Evolutionary conservation across 495 filamentous ascomycete species (phyloP), one percentile per base, ranked within the genome.

Genomic region (Daldinia vernicosa): DNA sequence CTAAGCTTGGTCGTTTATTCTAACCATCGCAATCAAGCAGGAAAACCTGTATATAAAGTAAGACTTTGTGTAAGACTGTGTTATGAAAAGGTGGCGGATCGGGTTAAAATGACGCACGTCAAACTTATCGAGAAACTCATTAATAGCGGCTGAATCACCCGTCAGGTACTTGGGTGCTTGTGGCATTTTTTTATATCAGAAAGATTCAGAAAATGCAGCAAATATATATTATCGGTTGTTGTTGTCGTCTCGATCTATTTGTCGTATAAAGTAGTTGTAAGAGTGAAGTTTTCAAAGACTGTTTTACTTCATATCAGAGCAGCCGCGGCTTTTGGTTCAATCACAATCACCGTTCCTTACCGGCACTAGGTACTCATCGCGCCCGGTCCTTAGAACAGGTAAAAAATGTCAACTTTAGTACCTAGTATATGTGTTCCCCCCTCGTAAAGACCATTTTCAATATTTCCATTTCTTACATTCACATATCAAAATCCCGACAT

Each of bases 1-100:
- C 2, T 4, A 11, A 22, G 9, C 60, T 15, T 32, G 8, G 15
- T 27, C 19, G n/a, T 11, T 60, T n/a, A 43, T 17, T 50, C 86
- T 68, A 81, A 97, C 95, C 95, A 88, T 99, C 95, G 80, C 95
- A 99, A 77, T 99, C 95, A 72, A 99, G 93, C 7, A 99, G 83
- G 76, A 99, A 98, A 30, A 92, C 88, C 95, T 98, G 73, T 55
- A 27, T 14, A 26, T 8, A 57, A 28, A 69, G 33, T 66, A 56
- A 60, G 64, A 65, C 35, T 55, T 24, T 35, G 28, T 11, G 6
- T 56, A 52, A 60, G 64, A 65, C 30, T 35, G 24, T 11, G 6
- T 56, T 11, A n/a, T 52, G 67, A 59, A 61, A 61, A 52, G 14
- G 51, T 50, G 32, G 40, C 30, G 60, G 27, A 30, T 11, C 24